Base-by-base conservation (phyloP, 1,139 yeast genomes). In the Ashbya aceris region DNA sequence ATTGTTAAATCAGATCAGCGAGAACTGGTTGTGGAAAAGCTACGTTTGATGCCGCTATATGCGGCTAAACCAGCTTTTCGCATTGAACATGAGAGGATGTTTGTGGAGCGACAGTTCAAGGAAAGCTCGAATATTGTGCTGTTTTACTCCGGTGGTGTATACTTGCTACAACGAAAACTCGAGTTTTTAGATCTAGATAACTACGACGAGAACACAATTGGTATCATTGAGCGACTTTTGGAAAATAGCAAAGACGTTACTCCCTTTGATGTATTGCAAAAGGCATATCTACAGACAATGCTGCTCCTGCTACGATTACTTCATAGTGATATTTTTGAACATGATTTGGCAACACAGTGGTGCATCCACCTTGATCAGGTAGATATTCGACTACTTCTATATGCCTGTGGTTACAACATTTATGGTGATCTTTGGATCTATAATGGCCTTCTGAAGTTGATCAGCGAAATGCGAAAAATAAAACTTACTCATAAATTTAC, bases 341-440 rank as follows among this genome's bases (percentile, higher is more conserved):
- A 40, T 3, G 27, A 41, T 2, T 30, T 50, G 3, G 37, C 53
- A 8, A 39, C 49, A 8, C 39, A 40, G 14, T 60, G 65, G 64
- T 48, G 52, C 23, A 11, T 37, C 1, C 33, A 38, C 26, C 39
- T 47, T 14, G 45, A 44, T 4, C 30, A 13, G 1, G 46, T 56
- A 4, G 64, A 61, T 41, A 42, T 58, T 5, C 47, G 61, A 32
- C 31, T 60, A 8, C 40, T 61, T 6, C 41, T 60, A 9, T 51
- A 52, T 33, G 26, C 60, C 14, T 42, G 60, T 13, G 57, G 48
- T 8, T 49, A 55, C 17, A 41, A 49, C 20, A 38, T 54, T 2
- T 53, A 45, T 41, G 64, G 64, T 1, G 60, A 57, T 20, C 37
- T 59, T 6, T 60, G 64, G 63, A 41, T 52, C n/a, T 52, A 44